Base-by-base conservation (phyloP, 768 basidiomycete species). In the Rhodotorula babjevae region DNA sequence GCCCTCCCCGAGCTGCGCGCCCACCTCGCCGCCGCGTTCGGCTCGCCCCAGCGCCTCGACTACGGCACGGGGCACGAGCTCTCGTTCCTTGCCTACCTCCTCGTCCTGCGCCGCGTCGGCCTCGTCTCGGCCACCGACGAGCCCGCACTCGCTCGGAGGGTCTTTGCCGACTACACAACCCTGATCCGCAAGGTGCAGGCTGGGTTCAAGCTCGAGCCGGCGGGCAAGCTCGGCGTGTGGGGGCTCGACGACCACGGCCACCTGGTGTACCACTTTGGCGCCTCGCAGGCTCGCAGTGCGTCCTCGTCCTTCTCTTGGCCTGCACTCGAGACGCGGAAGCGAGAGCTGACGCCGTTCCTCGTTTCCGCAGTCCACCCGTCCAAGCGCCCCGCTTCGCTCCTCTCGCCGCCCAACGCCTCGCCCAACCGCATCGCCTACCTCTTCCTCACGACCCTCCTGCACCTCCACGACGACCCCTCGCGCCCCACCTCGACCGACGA, bases 151-250 rank as follows among this genome's bases (percentile, higher is more conserved):
- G 84, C 86, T 23, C 81, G 90, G n/a, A 79, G 76, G n/a, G 83
- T 92, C 21, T 92, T 91, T 76, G 79, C 86, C 40, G 87, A 89
- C 57, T 99, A 99, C 80, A 82, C 93, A 56, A 84, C 85, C 47
- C 84, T 97, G 47, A 82, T 89, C 73, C 93, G 91, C 87, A 85
- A 85, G 68, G 84, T 97, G 25, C 93, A 97, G 80, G 90, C 93
- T 73, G 85, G 87, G 46, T 99, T 97, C 80, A 87, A 84, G 61
- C 87, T 99, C 18, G 95, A 97, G 81, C 93, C 94, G 11, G 96
- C 96, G 5, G 96, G 96, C 15, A 94, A 91, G 73, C 94, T 97
- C 79, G 96, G 96, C 9, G 95, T 97, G 1, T 99, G 95, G 96
- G 96, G 94, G 3, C 82, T 98, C 50, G 78, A 80, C 72, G 78